These are phyloP conservation scores for Amphichorda felina DNA, from an alignment of 2,329 filamentous ascomycete species.

Conservation along the genomic window DNA sequence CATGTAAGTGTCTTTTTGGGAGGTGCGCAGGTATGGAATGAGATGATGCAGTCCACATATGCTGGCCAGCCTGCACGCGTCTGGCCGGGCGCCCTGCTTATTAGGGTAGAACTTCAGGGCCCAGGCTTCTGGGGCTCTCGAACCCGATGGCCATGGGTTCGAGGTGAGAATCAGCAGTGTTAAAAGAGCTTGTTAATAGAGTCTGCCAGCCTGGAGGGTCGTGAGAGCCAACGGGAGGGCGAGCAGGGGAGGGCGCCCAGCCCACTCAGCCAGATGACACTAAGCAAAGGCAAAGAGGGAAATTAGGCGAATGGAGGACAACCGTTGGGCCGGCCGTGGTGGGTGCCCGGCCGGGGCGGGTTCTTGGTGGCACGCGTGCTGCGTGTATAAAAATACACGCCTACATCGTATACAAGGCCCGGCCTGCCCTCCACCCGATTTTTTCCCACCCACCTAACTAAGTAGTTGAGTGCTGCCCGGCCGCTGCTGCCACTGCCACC, in stretches of 20 bases:
- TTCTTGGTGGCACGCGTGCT: slow-evolving; percentile 8
- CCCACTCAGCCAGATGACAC: background rate
- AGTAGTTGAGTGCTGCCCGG: too few species aligned
- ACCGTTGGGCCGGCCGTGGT: background rate
- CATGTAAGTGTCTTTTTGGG: too few species aligned
- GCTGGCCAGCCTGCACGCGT: too few species aligned
- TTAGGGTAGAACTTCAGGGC: too few species aligned
- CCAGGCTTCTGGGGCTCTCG: too few species aligned
- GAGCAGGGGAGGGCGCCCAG: background rate
- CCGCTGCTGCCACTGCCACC: too few species aligned
- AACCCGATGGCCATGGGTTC: too few species aligned
- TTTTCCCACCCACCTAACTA: slow-evolving; percentile 12
- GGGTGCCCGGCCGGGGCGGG: background rate
- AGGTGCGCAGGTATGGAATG: too few species aligned
- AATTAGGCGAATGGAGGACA: slow-evolving; percentile 4
- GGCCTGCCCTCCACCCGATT: slow-evolving; percentile 30
- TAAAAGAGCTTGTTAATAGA: too few species aligned
- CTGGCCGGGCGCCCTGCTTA: too few species aligned
- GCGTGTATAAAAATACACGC: slow-evolving; percentile 34
- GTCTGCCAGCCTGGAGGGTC: background rate
- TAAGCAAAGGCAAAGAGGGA: slow-evolving; percentile 6
- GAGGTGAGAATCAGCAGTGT: too few species aligned
- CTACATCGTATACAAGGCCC: slow-evolving; percentile 30
- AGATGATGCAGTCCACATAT: too few species aligned
- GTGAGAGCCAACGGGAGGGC: background rate